Evolutionary conservation across 208 protist genomes (phyloP).

Genomic region (Herpetomonas samuelpessoai): DNA sequence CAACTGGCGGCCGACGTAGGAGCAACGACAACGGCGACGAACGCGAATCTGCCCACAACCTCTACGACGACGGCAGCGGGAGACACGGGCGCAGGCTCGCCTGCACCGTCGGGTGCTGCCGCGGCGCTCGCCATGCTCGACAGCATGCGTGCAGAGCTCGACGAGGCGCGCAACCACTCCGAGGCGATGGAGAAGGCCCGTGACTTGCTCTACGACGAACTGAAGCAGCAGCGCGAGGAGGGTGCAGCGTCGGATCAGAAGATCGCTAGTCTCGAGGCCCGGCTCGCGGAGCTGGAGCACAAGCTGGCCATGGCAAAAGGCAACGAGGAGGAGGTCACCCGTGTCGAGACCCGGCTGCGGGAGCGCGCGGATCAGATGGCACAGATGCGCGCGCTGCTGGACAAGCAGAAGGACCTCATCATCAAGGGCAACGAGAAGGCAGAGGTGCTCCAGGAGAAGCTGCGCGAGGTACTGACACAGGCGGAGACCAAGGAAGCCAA

Average conservation of each 20-base stretch:
- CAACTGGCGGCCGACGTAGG: neutral
- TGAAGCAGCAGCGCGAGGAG: conserved; percentile 49
- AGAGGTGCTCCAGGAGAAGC: conserved; percentile 56
- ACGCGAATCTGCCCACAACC: too few relatives aligned
- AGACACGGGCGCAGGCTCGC: neutral
- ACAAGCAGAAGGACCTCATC: conserved; percentile 85
- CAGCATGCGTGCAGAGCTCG: conserved; percentile 40
- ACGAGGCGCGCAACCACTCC: conserved; percentile 36
- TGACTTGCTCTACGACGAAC: conserved; percentile 48
- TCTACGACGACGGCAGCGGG: too few relatives aligned
- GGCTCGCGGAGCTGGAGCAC: conserved; percentile 55
- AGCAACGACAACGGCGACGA: too few relatives aligned
- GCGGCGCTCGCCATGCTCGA: conserved; percentile 8
- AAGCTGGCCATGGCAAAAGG: conserved; percentile 27
- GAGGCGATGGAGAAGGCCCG: conserved; percentile 31
- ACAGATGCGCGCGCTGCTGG: conserved; percentile 70
- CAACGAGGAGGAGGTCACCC: conserved; percentile 32
- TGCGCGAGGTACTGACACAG: conserved; percentile 47
- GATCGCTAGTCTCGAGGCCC: conserved; percentile 43
- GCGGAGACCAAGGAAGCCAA: conserved; percentile 31
- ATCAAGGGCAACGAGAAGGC: conserved; percentile 82
- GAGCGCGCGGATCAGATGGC: conserved; percentile 74
- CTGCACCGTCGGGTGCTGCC: neutral
- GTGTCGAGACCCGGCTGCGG: conserved; percentile 42
- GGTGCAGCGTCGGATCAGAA: conserved; percentile 25